A percentile compares a stretch with the other conserved stretches of the same genome.
These are phyloP conservation scores for Eucalyptus regnans DNA, from an alignment of 345 rosid species.

Conservation along the genomic window DNA sequence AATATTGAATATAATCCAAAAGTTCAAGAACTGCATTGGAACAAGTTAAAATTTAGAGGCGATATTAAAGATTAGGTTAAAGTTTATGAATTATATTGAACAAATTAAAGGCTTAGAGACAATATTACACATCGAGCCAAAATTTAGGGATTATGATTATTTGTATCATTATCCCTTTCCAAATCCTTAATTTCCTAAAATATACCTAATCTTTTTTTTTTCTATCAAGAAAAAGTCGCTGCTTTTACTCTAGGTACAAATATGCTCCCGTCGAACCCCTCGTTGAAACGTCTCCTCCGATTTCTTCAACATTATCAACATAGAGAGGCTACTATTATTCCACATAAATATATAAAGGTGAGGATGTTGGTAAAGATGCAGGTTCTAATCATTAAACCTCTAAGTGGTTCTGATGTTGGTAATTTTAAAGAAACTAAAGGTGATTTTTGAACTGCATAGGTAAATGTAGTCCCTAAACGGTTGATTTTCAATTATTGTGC, in stretches of 20 bases:
- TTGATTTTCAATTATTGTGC: not conserved
- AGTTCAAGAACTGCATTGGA: not conserved
- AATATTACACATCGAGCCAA: accelerated
- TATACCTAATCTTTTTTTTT: not conserved
- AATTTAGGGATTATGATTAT: not conserved
- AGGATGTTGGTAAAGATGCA: not conserved
- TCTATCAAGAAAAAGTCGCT: too few species aligned
- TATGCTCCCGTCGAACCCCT: accelerated
- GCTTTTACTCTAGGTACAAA: not conserved
- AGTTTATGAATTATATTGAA: not conserved
- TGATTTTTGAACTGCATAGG: accelerated
- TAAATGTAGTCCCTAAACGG: not conserved
- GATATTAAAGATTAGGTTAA: too few species aligned
- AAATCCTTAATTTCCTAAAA: not conserved
- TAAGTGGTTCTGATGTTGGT: not conserved
- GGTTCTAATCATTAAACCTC: not conserved
- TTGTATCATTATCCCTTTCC: not conserved
- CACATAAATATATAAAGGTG: too few species aligned
- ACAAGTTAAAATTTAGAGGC: too few species aligned
- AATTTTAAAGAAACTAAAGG: not conserved
- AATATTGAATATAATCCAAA: not conserved
- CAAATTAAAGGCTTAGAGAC: not conserved
- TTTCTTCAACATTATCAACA: not conserved
- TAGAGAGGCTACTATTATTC: not conserved
- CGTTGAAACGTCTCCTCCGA: not conserved